Evolutionary conservation across 768 basidiomycete species (phyloP).

Genomic region (Suillus clintonianus): DNA sequence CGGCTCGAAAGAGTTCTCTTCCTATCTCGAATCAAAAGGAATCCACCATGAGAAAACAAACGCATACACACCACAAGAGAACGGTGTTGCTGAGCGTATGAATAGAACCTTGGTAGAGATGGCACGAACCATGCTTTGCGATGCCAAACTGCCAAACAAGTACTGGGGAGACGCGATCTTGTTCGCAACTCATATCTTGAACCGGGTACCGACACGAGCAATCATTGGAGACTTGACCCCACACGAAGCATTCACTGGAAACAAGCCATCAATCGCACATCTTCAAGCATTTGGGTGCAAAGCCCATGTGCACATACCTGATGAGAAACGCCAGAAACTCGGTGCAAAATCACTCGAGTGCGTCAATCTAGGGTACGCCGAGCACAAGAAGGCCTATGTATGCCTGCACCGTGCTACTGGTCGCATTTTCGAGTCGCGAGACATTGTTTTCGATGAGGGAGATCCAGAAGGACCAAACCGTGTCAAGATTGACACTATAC

Average conservation of each 20-base stretch:
- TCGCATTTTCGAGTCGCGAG: background rate
- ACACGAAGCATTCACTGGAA: slow-evolving; percentile 19
- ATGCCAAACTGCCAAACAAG: background rate
- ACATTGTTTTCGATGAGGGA: slow-evolving; percentile 2
- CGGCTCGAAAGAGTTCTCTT: background rate
- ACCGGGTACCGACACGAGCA: background rate
- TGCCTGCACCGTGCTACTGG: background rate
- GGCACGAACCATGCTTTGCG: slow-evolving; percentile 30
- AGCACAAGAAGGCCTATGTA: background rate
- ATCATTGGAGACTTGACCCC: slow-evolving; percentile 18
- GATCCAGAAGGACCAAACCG: background rate
- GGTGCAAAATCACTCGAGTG: slow-evolving; percentile 1
- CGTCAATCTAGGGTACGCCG: background rate
- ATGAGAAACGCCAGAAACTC: slow-evolving; percentile 14
- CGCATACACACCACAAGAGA: slow-evolving; percentile 39
- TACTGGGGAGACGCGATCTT: slow-evolving; percentile 10
- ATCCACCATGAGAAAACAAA: slow-evolving; percentile 20
- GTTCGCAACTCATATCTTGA: slow-evolving; percentile 3
- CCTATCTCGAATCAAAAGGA: slow-evolving; percentile 11
- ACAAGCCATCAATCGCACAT: slow-evolving; percentile 23
- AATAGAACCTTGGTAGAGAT: slow-evolving; percentile 39
- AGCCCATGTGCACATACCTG: slow-evolving; percentile 25
- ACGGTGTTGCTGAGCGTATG: slow-evolving; percentile 42
- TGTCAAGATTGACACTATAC: too few relatives aligned
- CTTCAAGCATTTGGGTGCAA: slow-evolving; percentile 24